These are phyloP conservation scores for Curvularia eragrostidis DNA, from an alignment of 2,329 filamentous ascomycete species.

Conservation along the genomic window DNA sequence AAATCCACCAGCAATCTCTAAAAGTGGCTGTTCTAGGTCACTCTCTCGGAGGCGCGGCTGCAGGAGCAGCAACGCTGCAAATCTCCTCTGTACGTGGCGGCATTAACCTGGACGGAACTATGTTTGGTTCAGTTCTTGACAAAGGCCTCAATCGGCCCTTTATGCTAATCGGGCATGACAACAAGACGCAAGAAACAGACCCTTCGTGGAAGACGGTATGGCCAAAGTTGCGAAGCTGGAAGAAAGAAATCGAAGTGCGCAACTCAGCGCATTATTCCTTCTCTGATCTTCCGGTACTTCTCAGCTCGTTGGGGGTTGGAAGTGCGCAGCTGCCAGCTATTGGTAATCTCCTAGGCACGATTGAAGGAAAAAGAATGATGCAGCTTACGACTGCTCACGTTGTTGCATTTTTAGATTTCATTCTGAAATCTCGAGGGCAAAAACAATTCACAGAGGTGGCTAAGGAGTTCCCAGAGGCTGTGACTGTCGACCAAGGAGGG, in stretches of 20 bases:
- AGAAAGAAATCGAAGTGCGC: slow-evolving; percentile 37
- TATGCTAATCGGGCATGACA: slow-evolving; percentile 37
- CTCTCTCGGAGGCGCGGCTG: slow-evolving; percentile 48
- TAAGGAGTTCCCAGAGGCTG: slow-evolving; percentile 24
- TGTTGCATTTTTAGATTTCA: slow-evolving; percentile 29
- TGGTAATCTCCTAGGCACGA: slow-evolving; percentile 28
- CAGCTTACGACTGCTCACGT: slow-evolving; percentile 29
- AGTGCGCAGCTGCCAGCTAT: slow-evolving; percentile 19
- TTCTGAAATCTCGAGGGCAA: slow-evolving; percentile 24
- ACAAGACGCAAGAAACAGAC: slow-evolving; percentile 39
- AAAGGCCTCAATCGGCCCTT: slow-evolving; percentile 27
- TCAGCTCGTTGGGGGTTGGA: slow-evolving; percentile 22
- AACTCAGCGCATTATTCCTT: slow-evolving; percentile 37
- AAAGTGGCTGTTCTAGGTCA: slow-evolving; percentile 43
- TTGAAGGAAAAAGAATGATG: slow-evolving; percentile 32
- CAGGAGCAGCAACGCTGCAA: slow-evolving; percentile 25
- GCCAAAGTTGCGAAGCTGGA: slow-evolving; percentile 34
- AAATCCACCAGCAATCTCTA: background rate
- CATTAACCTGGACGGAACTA: slow-evolving; percentile 47
- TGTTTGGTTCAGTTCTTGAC: slow-evolving; percentile 33
- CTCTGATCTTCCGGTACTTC: slow-evolving; percentile 33
- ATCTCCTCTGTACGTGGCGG: slow-evolving; percentile 33
- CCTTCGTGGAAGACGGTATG: slow-evolving; percentile 36
- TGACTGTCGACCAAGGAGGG: background rate
- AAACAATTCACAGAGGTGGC: slow-evolving; percentile 3